Percentiles rank a stretch among this genome's conserved stretches.
Conservation (phyloP, 495 filamentous ascomycete species). For the Penicillium psychrofluorescens region DNA sequence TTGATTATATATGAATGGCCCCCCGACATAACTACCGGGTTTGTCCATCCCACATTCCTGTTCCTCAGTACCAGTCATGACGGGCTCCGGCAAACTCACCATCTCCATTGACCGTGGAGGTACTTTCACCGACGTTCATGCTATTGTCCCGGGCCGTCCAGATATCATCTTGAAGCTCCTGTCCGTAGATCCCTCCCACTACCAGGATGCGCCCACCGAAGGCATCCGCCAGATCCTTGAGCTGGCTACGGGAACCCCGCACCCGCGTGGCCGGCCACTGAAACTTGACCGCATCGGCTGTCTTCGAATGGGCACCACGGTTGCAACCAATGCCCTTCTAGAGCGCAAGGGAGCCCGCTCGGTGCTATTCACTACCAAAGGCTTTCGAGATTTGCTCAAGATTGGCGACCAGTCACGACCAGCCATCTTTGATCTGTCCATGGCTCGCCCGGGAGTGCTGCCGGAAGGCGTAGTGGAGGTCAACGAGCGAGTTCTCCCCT, state of each 20-base stretch:
- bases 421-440: constrained; percentile 76
- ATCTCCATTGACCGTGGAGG: constrained; percentile 51
- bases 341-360: constrained; percentile 93
- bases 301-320: constrained; percentile 85
- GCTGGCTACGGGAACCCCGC: constrained; percentile 64
- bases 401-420: constrained; percentile 83
- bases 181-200: constrained; percentile 85
- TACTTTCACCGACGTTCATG: constrained; percentile 60
- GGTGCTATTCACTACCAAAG: constrained; percentile 83
- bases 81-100: constrained; percentile 27
- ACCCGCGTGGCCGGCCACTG: constrained; percentile 72
- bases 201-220: constrained; percentile 81
- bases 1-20: constrained; percentile 2
- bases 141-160: constrained; percentile 46
- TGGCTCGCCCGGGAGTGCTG: constrained; percentile 71
- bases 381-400: constrained; percentile 85
- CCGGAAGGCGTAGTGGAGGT: constrained; percentile 73
- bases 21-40: neutral
- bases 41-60: no score
- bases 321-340: constrained; percentile 84
- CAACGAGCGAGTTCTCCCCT: constrained; percentile 60
- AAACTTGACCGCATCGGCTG: constrained; percentile 78
- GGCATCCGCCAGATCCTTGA: constrained; percentile 87
- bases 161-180: constrained; percentile 83
- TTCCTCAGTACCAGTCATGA: constrained; percentile 10